Evolutionary conservation across 2,329 filamentous ascomycete species (phyloP).

Genomic region (Metarhizium album): DNA sequence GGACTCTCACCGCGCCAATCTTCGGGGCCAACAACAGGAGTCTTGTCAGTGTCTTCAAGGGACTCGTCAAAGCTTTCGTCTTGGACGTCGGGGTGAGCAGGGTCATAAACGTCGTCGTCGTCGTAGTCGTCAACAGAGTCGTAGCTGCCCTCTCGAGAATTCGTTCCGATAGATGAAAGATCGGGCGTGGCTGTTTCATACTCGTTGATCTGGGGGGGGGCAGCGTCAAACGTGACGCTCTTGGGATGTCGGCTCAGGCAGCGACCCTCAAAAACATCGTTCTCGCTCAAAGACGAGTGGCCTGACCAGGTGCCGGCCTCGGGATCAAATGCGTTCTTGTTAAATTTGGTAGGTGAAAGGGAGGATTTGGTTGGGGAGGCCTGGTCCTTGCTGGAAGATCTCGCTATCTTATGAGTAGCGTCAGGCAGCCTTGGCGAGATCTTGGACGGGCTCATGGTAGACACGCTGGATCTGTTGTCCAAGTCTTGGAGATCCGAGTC

Average conservation of each 20-base stretch:
- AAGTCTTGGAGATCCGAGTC: constrained; percentile 29
- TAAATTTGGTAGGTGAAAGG: constrained; percentile 57
- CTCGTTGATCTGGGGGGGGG: constrained; percentile 89
- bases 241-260: constrained; percentile 77
- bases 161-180: constrained; percentile 81
- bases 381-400: constrained; percentile 57
- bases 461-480: constrained; percentile 34
- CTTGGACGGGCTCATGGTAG: constrained; percentile 22
- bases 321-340: constrained; percentile 59
- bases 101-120: constrained; percentile 49
- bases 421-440: constrained; percentile 7
- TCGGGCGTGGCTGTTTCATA: constrained; percentile 98
- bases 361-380: constrained; percentile 83
- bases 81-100: constrained; percentile 29
- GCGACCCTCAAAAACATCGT: constrained; percentile 52
- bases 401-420: constrained; percentile 18
- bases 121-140: constrained; percentile 72
- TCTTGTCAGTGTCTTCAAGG: constrained; percentile 92
- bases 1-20: constrained; percentile 77
- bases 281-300: constrained; percentile 48
- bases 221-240: constrained; percentile 93
- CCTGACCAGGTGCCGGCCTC: constrained; percentile 59
- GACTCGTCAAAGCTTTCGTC: constrained; percentile 95
- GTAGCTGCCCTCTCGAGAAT: constrained; percentile 86
- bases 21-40: constrained; percentile 92